Evolutionary conservation across 306 rosid species (phyloP).

Genomic region (Dalbergia cultrata): DNA sequence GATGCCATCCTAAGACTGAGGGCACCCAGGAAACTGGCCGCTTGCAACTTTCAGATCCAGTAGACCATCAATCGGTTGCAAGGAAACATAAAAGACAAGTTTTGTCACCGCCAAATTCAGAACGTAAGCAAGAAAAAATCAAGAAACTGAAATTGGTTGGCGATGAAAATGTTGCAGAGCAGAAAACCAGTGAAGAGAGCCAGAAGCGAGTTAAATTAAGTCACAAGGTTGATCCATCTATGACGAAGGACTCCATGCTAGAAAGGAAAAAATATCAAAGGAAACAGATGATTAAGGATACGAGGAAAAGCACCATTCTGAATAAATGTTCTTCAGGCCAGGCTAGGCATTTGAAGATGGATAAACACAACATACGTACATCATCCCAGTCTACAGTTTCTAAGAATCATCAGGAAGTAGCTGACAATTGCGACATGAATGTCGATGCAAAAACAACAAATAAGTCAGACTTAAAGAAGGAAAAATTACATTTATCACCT

Average conservation of each 20-base stretch:
- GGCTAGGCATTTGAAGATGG: constrained; percentile 39
- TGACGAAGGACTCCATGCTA: constrained; percentile 25
- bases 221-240: constrained; percentile 40
- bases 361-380: constrained; percentile 20
- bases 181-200: constrained; percentile 36
- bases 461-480: constrained; percentile 32
- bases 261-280: constrained; percentile 27
- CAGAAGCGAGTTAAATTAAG: constrained; percentile 34
- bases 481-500: constrained; percentile 12
- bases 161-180: constrained; percentile 42
- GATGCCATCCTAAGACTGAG: constrained; percentile 39
- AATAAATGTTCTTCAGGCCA: constrained; percentile 28
- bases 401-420: constrained; percentile 43
- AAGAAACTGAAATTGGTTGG: constrained; percentile 58
- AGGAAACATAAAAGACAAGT: constrained; percentile 47
- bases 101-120: constrained; percentile 37
- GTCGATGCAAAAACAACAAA: constrained; percentile 37
- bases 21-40: constrained; percentile 40
- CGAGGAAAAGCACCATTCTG: constrained; percentile 34
- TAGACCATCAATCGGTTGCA: constrained; percentile 41
- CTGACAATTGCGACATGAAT: constrained; percentile 30
- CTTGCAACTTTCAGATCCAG: constrained; percentile 42
- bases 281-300: constrained; percentile 41
- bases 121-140: constrained; percentile 36
- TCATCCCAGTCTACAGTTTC: constrained; percentile 32